phyloP scores from a whole-genome alignment of 257 asterid species.

The Salvia rosmarinus region DNA sequence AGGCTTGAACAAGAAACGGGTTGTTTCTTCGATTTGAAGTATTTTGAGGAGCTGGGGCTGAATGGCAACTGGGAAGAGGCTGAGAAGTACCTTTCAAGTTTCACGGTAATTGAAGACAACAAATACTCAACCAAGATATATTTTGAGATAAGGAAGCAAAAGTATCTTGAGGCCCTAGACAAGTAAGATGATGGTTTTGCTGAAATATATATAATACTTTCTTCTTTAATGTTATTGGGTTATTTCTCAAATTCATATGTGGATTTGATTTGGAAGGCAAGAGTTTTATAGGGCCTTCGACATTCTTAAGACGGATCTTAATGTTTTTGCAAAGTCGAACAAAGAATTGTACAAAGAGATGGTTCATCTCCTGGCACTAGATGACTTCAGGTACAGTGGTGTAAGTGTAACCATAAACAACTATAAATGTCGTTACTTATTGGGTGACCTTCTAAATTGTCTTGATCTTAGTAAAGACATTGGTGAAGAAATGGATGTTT shows the following conservation, averaged over 20 bases:
- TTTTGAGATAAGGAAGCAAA: constrained; percentile 80
- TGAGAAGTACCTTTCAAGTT: constrained; percentile 63
- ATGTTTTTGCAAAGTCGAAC: constrained; percentile 58
- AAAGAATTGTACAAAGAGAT: constrained; percentile 61
- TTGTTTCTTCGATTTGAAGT: constrained; percentile 60
- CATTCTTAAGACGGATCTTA: constrained; percentile 69
- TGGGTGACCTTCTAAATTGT: constrained; percentile 5
- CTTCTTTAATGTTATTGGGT: constrained; percentile 1
- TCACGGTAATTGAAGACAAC: constrained; percentile 55
- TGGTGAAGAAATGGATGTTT: not conserved
- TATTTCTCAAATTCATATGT: not conserved
- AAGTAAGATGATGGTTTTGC: constrained; percentile 44
- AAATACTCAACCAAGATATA: constrained; percentile 61
- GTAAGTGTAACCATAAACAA: constrained; percentile 5
- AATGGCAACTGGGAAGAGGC: constrained; percentile 62
- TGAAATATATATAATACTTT: not conserved
- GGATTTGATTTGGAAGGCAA: constrained; percentile 44
- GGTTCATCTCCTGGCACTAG: constrained; percentile 61
- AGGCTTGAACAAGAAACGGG: constrained; percentile 84
- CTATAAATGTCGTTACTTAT: not conserved
- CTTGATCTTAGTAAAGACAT: not conserved
- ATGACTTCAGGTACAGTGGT: constrained; percentile 64
- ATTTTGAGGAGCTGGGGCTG: constrained; percentile 59
- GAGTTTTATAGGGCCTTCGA: constrained; percentile 56
- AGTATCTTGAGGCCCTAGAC: constrained; percentile 79